phyloP scores from a whole-genome alignment of 176 grass and related monocot genomes.

The Cymbopogon citratus region DNA sequence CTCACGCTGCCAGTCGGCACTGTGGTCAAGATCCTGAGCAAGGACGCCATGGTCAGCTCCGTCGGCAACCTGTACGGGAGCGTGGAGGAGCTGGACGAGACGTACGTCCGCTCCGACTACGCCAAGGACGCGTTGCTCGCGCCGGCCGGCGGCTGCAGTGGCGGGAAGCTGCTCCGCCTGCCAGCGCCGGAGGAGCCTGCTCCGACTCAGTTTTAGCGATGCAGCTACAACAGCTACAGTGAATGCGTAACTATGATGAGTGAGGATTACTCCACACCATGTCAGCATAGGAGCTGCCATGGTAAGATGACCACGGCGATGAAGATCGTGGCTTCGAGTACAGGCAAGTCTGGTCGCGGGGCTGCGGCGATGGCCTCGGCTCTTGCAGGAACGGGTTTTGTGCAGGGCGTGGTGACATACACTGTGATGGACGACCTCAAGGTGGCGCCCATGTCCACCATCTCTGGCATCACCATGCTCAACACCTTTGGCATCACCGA shows the following conservation, averaged over 20 bases:
- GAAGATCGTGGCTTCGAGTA: no score
- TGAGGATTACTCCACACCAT: neutral
- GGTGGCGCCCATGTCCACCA: slow-evolving; percentile 42
- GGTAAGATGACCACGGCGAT: neutral
- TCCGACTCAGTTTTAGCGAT: neutral
- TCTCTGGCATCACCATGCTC: slow-evolving; percentile 25
- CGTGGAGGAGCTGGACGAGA: slow-evolving; percentile 9
- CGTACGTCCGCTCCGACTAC: neutral
- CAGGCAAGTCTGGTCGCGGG: no score
- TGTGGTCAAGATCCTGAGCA: neutral
- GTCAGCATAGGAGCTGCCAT: neutral
- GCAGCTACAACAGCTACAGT: rapidly evolving
- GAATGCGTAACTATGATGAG: no score
- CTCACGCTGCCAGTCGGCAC: slow-evolving; percentile 13
- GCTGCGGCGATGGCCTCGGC: no score
- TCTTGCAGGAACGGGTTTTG: neutral
- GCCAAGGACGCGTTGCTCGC: neutral
- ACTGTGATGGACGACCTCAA: slow-evolving; percentile 42
- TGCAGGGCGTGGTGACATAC: slow-evolving; percentile 20
- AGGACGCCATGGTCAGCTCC: slow-evolving; percentile 3
- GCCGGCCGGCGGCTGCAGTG: neutral
- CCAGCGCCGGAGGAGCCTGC: neutral
- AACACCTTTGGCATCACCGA: slow-evolving; percentile 18
- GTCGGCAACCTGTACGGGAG: slow-evolving; percentile 14
- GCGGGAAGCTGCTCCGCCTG: neutral